phyloP scores from a whole-genome alignment of 1,139 yeast species.

The Candida sp. region DNA sequence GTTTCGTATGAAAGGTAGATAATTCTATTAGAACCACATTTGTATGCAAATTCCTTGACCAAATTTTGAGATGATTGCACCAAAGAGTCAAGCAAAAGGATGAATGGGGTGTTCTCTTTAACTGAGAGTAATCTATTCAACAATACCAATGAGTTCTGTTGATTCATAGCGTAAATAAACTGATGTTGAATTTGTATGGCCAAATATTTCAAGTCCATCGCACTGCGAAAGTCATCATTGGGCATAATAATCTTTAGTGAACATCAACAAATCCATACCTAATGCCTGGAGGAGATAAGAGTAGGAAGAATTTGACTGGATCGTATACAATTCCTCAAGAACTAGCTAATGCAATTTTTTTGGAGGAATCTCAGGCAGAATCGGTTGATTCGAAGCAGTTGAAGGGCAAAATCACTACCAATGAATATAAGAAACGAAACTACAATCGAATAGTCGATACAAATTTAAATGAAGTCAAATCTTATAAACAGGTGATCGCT shows the following conservation, averaged over 20 bases:
- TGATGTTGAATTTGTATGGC: too few relatives aligned
- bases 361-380: conserved; percentile 22
- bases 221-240: background rate
- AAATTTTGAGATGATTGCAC: conserved; percentile 62
- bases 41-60: conserved; percentile 53
- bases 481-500: conserved; percentile 37
- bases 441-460: conserved; percentile 22
- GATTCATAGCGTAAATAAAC: conserved; percentile 21
- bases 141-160: conserved; percentile 56
- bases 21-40: conserved; percentile 22
- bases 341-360: conserved; percentile 21
- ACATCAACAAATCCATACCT: background rate
- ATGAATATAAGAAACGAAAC: conserved; percentile 18
- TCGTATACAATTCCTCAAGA: conserved; percentile 29
- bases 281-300: background rate
- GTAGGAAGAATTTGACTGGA: conserved; percentile 20
- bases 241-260: background rate
- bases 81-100: conserved; percentile 65
- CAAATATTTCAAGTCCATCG: background rate
- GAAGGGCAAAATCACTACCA: conserved; percentile 14
- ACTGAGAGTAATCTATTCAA: conserved; percentile 60
- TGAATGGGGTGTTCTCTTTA: conserved; percentile 71
- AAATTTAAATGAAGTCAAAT: conserved; percentile 16
- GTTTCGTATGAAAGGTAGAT: conserved; percentile 67
- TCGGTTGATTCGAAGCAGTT: conserved; percentile 15